phyloP scores from a whole-genome alignment of 2,329 filamentous ascomycete species.

The Penicillium digitatum region DNA sequence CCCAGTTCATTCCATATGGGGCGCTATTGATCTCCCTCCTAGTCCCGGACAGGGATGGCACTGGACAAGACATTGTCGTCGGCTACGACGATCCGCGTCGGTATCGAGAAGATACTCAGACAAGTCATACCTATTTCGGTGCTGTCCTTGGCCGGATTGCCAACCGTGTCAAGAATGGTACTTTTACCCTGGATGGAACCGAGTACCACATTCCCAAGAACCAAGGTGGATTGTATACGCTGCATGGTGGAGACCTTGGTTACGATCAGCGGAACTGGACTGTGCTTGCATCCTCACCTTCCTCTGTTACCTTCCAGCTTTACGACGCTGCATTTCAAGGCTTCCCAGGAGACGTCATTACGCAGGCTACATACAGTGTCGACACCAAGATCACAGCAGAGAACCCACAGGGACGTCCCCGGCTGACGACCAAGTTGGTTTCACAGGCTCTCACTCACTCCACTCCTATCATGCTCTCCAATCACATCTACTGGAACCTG shows the following conservation, averaged over 20 bases:
- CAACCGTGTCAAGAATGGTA: neutral
- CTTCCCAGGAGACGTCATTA: neutral
- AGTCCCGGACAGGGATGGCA: neutral
- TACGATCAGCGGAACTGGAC: neutral
- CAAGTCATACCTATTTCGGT: neutral
- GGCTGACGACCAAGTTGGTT: neutral
- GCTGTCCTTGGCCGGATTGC: neutral
- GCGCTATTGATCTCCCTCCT: neutral
- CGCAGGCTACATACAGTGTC: neutral
- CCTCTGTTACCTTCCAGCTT: neutral
- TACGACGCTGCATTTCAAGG: neutral
- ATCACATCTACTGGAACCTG: neutral
- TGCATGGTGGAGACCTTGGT: neutral
- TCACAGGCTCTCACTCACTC: neutral
- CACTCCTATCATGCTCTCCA: neutral
- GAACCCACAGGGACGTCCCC: neutral
- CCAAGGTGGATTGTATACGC: neutral
- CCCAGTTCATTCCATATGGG: neutral
- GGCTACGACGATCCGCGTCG: neutral
- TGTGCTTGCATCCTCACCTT: neutral
- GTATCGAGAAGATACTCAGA: neutral
- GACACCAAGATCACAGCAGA: neutral
- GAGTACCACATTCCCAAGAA: neutral
- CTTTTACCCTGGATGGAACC: neutral
- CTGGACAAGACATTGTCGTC: neutral